These are phyloP conservation scores for Penicillium sp. DNA, from an alignment of 2,329 filamentous ascomycete genomes.

Conservation along the genomic window DNA sequence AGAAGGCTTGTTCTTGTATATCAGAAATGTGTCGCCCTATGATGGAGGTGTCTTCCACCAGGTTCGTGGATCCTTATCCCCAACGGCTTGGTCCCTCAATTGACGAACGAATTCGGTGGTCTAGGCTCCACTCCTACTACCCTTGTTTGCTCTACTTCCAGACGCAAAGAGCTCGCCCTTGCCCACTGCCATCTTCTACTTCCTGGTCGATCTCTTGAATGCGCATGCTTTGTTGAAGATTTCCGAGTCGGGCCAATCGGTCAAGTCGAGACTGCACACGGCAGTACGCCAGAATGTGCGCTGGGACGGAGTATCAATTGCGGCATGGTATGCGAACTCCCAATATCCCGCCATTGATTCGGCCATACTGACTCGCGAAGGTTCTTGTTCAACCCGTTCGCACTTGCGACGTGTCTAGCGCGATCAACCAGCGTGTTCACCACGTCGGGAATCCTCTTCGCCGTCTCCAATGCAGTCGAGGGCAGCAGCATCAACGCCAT, in stretches of 20 bases:
- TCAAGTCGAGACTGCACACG: constrained; percentile 72
- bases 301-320: constrained; percentile 75
- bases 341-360: not conserved
- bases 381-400: constrained; percentile 94
- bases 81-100: not conserved
- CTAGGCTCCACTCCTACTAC: constrained; percentile 83
- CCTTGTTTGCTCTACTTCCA: constrained; percentile 87
- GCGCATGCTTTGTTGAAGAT: constrained; percentile 78
- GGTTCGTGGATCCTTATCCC: constrained; percentile 37
- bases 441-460: constrained; percentile 81
- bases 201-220: constrained; percentile 76
- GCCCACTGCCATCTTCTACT: constrained; percentile 79
- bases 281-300: constrained; percentile 74
- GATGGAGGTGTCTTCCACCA: constrained; percentile 84
- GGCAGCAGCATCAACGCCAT: constrained; percentile 75
- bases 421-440: constrained; percentile 88
- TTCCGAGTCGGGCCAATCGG: constrained; percentile 77
- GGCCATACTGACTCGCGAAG: constrained; percentile 47
- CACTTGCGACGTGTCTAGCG: constrained; percentile 84
- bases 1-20: constrained; percentile 94
- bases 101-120: constrained; percentile 10
- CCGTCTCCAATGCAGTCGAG: constrained; percentile 75
- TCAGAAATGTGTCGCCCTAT: constrained; percentile 94
- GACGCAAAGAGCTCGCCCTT: constrained; percentile 66
- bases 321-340: constrained; percentile 66